Evolutionary conservation across 2,329 filamentous ascomycete genomes (phyloP).

Genomic region (Botrytis fragariae): DNA sequence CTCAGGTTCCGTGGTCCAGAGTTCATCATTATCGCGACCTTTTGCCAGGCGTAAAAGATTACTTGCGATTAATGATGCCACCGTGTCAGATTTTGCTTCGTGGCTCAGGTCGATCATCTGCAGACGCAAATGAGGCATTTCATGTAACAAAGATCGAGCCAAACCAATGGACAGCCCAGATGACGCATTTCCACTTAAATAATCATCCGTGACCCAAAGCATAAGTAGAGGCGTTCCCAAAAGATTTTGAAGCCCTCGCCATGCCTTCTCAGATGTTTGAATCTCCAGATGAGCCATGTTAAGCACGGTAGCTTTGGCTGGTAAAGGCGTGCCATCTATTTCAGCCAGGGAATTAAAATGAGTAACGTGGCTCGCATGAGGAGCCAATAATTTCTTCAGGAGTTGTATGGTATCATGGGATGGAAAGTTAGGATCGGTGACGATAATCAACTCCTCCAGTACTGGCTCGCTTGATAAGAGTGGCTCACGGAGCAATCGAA

Average conservation of each 20-base stretch:
- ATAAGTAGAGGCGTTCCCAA: background rate
- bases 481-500: conserved; percentile 15
- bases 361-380: background rate
- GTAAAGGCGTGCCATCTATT: background rate
- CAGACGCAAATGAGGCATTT: background rate
- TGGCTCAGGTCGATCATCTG: background rate
- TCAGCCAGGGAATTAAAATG: background rate
- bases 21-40: background rate
- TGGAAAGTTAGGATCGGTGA: background rate
- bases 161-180: background rate
- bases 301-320: background rate
- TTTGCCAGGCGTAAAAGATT: background rate
- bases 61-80: background rate
- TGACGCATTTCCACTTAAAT: background rate
- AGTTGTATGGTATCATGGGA: background rate
- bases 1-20: background rate
- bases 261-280: background rate
- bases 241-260: background rate
- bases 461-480: background rate
- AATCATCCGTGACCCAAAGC: background rate
- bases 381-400: background rate
- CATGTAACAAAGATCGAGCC: background rate
- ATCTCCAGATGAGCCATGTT: background rate
- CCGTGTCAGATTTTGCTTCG: background rate
- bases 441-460: background rate